Percentiles rank a stretch among this genome's conserved stretches.
phyloP scores from a whole-genome alignment of 306 rosid species.

The Malus orientalis region DNA sequence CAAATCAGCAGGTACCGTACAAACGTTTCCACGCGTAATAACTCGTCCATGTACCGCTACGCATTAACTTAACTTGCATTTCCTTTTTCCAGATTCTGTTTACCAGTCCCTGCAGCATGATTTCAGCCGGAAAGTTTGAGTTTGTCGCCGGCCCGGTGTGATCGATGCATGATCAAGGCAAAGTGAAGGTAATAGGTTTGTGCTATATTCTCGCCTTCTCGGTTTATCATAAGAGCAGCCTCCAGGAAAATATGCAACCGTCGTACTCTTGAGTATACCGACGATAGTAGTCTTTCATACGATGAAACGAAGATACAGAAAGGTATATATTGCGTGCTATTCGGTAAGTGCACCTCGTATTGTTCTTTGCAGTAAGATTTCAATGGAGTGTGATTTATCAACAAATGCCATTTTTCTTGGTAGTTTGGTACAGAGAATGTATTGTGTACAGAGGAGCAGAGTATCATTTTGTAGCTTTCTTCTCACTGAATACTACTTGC shows the following conservation, averaged over 20 bases:
- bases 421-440: conserved; percentile 21
- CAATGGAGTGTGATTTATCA: conserved; percentile 7
- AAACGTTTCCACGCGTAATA: neutral
- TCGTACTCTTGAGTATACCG: neutral
- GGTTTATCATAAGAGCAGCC: neutral
- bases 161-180: neutral
- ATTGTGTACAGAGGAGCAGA: conserved; percentile 34
- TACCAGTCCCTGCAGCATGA: neutral
- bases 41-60: too few relatives aligned
- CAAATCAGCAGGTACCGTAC: conserved; percentile 26
- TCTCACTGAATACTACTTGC: too few relatives aligned
- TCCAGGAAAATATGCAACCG: neutral
- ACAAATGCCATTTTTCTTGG: conserved; percentile 12
- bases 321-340: neutral
- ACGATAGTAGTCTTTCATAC: neutral
- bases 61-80: neutral
- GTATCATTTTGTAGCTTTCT: neutral
- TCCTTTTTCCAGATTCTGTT: conserved; percentile 3
- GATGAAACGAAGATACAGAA: neutral
- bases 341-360: conserved; percentile 13
- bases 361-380: conserved; percentile 5
- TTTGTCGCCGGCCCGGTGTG: neutral
- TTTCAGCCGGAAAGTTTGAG: conserved; percentile 17
- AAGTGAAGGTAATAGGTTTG: conserved; percentile 10
- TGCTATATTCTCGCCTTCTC: conserved; percentile 9